A percentile compares a stretch with the other conserved stretches of the same genome.
phyloP scores from a whole-genome alignment of 2,329 filamentous ascomycete species.

The Trichoderma koningii region DNA sequence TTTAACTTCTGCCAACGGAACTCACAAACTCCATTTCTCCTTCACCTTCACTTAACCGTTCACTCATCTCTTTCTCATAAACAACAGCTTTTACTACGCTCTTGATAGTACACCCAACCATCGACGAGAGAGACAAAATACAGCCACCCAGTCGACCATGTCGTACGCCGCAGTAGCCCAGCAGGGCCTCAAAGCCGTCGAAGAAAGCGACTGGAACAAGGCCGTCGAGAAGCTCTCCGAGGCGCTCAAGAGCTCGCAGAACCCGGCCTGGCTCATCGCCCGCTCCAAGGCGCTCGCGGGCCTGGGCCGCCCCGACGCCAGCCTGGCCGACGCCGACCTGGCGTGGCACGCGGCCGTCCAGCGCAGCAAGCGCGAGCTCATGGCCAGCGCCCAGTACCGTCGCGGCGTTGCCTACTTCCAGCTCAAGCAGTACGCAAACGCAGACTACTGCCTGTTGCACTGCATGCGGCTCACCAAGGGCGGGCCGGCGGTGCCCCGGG shows the following conservation, averaged over 20 bases:
- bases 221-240: slow-evolving; percentile 69
- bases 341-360: slow-evolving; percentile 63
- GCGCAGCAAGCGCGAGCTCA: slow-evolving; percentile 72
- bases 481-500: slow-evolving; percentile 37
- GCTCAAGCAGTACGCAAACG: slow-evolving; percentile 71
- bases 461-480: slow-evolving; percentile 46
- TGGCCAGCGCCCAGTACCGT: slow-evolving; percentile 80
- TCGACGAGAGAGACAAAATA: too few species aligned
- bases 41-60: neutral
- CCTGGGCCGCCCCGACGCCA: slow-evolving; percentile 59
- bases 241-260: slow-evolving; percentile 66
- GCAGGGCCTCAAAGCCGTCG: slow-evolving; percentile 66
- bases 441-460: slow-evolving; percentile 69
- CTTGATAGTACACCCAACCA: too few species aligned
- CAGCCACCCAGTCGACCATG: slow-evolving; percentile 44
- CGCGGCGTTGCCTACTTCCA: slow-evolving; percentile 73
- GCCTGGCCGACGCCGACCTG: slow-evolving; percentile 69
- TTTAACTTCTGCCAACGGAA: neutral
- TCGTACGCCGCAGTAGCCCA: slow-evolving; percentile 54
- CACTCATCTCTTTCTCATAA: too few species aligned
- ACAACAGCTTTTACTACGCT: too few species aligned
- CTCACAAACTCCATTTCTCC: neutral
- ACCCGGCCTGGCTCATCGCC: slow-evolving; percentile 77
- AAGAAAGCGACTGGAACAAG: slow-evolving; percentile 62
- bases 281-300: slow-evolving; percentile 79